Percentiles rank a stretch among this genome's conserved stretches.
Evolutionary conservation across 371 early-diverging fungal species (phyloP).

Genomic region (Syncephalastrum contaminatum): DNA sequence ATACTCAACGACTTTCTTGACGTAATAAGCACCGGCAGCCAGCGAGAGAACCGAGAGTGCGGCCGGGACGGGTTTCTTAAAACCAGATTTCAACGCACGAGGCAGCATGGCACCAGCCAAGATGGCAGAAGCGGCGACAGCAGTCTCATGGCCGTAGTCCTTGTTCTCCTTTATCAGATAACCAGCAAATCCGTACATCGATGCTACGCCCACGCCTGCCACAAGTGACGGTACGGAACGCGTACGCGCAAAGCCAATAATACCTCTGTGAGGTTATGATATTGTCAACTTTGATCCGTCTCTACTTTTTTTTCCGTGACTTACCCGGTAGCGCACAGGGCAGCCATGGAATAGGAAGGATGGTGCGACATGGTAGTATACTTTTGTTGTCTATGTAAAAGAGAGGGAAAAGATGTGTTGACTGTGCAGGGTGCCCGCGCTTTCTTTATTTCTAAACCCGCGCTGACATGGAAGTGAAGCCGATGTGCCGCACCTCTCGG

Average conservation of each 20-base stretch:
- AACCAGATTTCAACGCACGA: slow-evolving; percentile 50
- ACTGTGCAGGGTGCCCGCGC: too few species aligned
- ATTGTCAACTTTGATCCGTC: slow-evolving; percentile 29
- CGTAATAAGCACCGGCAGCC: slow-evolving; percentile 49
- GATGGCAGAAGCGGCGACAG: slow-evolving; percentile 54
- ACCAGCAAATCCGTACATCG: slow-evolving; percentile 58
- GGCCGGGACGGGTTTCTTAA: slow-evolving; percentile 45
- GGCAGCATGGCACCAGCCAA: slow-evolving; percentile 62
- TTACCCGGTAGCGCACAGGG: slow-evolving; percentile 33
- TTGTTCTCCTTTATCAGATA: slow-evolving; percentile 61
- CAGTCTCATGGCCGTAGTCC: slow-evolving; percentile 68
- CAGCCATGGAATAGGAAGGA: slow-evolving; percentile 45
- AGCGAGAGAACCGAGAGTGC: slow-evolving; percentile 36
- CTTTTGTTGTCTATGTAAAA: too few species aligned
- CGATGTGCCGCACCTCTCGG: too few species aligned
- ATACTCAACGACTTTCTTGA: slow-evolving; percentile 48
- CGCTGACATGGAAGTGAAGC: too few species aligned
- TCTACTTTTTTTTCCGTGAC: slow-evolving; percentile 35
- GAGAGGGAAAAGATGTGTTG: too few species aligned
- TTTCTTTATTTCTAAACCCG: too few species aligned
- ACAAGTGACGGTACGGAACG: slow-evolving; percentile 61
- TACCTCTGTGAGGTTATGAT: slow-evolving; percentile 47
- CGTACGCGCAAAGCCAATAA: slow-evolving; percentile 58
- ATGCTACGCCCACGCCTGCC: slow-evolving; percentile 66
- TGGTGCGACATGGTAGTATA: slow-evolving; percentile 35